These are phyloP conservation scores for Chrysosphaeria jannelii DNA, from an alignment of 2,329 filamentous ascomycete species.

Conservation along the genomic window DNA sequence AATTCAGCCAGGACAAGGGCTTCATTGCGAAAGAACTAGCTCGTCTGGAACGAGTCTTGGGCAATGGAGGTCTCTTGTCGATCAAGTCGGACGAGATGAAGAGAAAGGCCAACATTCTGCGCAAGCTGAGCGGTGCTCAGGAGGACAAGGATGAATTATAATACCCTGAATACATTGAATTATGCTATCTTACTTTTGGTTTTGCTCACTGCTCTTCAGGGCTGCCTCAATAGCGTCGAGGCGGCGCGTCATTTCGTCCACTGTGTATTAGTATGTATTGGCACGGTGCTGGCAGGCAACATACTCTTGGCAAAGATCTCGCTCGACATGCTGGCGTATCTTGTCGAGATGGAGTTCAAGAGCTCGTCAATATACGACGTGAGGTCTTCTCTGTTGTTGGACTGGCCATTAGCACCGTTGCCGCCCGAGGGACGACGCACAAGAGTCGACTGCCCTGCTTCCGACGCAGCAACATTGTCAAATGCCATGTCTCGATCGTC, in stretches of 20 bases:
- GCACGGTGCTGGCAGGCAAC: slow-evolving; percentile 8
- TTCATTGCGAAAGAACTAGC: slow-evolving; percentile 68
- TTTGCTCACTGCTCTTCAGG: slow-evolving; percentile 21
- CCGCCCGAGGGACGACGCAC: no score
- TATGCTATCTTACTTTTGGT: slow-evolving; percentile 3
- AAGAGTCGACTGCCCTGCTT: no score
- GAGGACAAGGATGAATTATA: slow-evolving; percentile 40
- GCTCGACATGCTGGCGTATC: slow-evolving; percentile 58
- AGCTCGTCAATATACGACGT: slow-evolving; percentile 62
- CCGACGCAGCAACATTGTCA: no score
- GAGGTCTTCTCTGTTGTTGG: no score
- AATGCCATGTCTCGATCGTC: no score
- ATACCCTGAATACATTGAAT: no score
- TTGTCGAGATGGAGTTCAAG: slow-evolving; percentile 53
- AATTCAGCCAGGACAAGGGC: slow-evolving; percentile 45
- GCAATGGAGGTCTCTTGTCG: slow-evolving; percentile 60
- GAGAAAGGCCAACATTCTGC: slow-evolving; percentile 64
- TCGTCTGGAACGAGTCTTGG: slow-evolving; percentile 48
- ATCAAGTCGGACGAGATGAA: slow-evolving; percentile 74
- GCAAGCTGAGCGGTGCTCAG: slow-evolving; percentile 35
- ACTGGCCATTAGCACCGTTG: no score
- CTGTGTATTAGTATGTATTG: slow-evolving; percentile 16
- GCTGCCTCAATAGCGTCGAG: slow-evolving; percentile 59
- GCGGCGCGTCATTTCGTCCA: slow-evolving; percentile 80
- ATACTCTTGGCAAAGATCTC: slow-evolving; percentile 74